Base-by-base conservation (phyloP, 345 rosid genomes). In the Euclidium syriacum region DNA sequence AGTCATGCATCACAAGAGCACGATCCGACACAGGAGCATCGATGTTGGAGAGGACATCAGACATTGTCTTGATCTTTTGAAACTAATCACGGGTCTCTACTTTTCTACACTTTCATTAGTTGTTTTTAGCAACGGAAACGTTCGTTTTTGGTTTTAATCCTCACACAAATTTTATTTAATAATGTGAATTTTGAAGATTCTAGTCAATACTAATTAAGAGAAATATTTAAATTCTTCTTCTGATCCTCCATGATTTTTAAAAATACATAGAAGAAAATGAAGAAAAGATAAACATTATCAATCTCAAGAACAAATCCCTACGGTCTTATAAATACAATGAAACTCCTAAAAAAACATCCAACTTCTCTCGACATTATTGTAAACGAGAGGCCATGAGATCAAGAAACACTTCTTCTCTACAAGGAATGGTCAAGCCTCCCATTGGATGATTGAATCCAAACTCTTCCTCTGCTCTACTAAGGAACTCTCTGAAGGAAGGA, bases 341-440 rank as follows among this genome's bases (percentile, higher is more conserved):
- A n/a, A 41, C n/a, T 34, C 18, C 48, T 35, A 50, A 50, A 34
- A 9, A 51, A 1, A 5, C 2, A 52, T 32, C 3, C 1, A 32
- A 35, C 10, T 41, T 19, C 29, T 43, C 9, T 55, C 1, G 18
- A 36, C 4, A 55, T 53, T 26, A 24, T 8, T 54, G 56, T 27
- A 70, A 67, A 11, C 57, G 35, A 62, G 75, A 73, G 68, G 80
- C 56, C 1, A 66, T 59, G 44, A 77, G 62, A 58, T 53, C 40
- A 34, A 73, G 50, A 54, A 75, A 77, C 17, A 52, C 51, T 3
- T 75, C 74, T 66, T 80, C 79, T 59, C 39, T 56, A 65, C 81
- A 80, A 7, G 82, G 82, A 38, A 80, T 67, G 2, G 80, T 81
- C 43, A 81, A 60, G 18, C 79, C 76, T 10, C 85, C 81, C 83